phyloP scores from a whole-genome alignment of 176 grass and related monocot species.

The Oryza nivara region DNA sequence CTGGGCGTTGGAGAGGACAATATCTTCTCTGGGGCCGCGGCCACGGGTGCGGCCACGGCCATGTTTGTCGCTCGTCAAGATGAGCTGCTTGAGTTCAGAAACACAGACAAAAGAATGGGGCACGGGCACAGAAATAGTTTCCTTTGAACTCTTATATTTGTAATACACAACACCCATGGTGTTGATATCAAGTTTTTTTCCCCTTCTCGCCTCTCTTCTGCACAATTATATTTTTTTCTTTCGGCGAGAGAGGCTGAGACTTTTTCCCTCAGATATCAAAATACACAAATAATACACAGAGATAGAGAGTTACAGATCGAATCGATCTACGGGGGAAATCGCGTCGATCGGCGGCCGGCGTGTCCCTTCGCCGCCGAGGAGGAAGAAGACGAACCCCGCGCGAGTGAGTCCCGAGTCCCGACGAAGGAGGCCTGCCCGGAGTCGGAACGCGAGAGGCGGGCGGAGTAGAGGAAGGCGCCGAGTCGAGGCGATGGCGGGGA shows the following conservation, averaged over 20 bases:
- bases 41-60: conserved; percentile 48
- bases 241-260: conserved; percentile 31
- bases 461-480: background rate
- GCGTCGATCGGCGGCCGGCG: background rate
- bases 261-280: conserved; percentile 14
- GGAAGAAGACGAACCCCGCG: background rate
- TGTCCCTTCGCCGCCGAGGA: background rate
- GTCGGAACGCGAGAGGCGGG: background rate
- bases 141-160: conserved; percentile 71
- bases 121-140: conserved; percentile 45
- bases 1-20: conserved; percentile 52
- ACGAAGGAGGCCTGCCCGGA: background rate
- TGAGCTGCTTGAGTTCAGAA: conserved; percentile 56
- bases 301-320: conserved; percentile 21
- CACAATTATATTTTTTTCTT: background rate
- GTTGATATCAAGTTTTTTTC: background rate
- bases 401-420: background rate
- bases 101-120: conserved; percentile 47
- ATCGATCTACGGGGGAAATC: conserved; percentile 22
- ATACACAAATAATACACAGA: conserved; percentile 28
- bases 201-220: conserved; percentile 4
- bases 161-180: conserved; percentile 73
- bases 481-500: too few relatives aligned
- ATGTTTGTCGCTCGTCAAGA: conserved; percentile 38
- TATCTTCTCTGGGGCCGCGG: conserved; percentile 47